phyloP scores from a whole-genome alignment of 495 filamentous ascomycete genomes.

The Tirmania nivea region DNA sequence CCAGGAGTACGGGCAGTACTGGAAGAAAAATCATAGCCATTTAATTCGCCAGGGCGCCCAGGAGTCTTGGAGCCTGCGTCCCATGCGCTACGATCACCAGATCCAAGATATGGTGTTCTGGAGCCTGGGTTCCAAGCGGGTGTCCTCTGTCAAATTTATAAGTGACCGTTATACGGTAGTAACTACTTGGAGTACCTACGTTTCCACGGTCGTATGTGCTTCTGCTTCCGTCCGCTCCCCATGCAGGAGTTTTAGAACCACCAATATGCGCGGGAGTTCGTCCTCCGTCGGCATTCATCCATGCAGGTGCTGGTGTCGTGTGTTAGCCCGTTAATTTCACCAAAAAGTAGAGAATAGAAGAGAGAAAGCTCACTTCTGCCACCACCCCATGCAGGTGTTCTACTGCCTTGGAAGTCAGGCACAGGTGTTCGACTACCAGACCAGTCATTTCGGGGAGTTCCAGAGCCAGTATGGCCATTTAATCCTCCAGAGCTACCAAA shows the following conservation, averaged over 20 bases:
- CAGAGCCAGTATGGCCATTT: slow-evolving; percentile 2
- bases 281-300: slow-evolving; percentile 32
- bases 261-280: slow-evolving; percentile 46
- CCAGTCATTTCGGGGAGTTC: slow-evolving; percentile 15
- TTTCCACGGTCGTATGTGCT: slow-evolving; percentile 40
- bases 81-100: slow-evolving; percentile 45
- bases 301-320: slow-evolving; percentile 31
- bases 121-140: slow-evolving; percentile 42
- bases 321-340: slow-evolving; percentile 13
- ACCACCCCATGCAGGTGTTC: slow-evolving; percentile 20
- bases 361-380: neutral
- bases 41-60: slow-evolving; percentile 27
- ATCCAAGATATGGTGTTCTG: slow-evolving; percentile 52
- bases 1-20: slow-evolving; percentile 28
- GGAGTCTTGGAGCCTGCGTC: slow-evolving; percentile 52
- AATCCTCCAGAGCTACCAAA: neutral
- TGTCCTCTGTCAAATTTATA: slow-evolving; percentile 26
- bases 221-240: slow-evolving; percentile 55
- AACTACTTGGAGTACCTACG: neutral
- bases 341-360: neutral
- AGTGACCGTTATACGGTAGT: too few species aligned
- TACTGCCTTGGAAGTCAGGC: slow-evolving; percentile 10
- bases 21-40: slow-evolving; percentile 9
- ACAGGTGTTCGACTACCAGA: slow-evolving; percentile 17
- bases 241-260: slow-evolving; percentile 51